Percentiles rank a stretch among this genome's conserved stretches.
These are phyloP conservation scores for Scedosporium dehoogii DNA, from an alignment of 2,329 filamentous ascomycete species.

Conservation along the genomic window DNA sequence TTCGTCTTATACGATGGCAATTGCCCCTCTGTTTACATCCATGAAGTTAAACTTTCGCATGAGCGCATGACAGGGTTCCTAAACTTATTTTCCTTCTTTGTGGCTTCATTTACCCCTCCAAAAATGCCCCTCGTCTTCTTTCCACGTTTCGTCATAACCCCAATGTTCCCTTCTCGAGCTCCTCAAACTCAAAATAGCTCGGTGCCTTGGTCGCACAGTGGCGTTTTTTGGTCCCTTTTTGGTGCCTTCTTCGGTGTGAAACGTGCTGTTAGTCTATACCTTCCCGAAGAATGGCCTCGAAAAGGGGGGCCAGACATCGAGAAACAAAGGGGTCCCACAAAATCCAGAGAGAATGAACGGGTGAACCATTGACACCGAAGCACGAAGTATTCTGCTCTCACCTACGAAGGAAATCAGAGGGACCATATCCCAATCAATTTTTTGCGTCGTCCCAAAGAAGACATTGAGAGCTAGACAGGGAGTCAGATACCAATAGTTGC, in stretches of 20 bases:
- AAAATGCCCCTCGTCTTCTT: not conserved
- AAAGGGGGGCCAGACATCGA: not conserved
- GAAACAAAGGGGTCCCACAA: not conserved
- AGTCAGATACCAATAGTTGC: not conserved
- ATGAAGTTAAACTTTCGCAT: too few species aligned
- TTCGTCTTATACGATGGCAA: too few species aligned
- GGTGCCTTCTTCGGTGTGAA: not conserved
- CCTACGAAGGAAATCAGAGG: not conserved
- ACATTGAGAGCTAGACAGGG: not conserved
- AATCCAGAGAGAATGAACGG: not conserved
- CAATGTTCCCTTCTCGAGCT: not conserved
- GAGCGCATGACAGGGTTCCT: too few species aligned
- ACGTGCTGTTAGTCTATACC: not conserved
- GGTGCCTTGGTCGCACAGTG: not conserved
- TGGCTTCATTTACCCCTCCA: not conserved
- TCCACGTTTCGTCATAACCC: not conserved
- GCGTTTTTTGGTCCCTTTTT: not conserved
- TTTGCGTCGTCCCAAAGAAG: not conserved
- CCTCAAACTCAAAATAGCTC: not conserved
- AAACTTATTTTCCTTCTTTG: not conserved
- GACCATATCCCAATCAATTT: not conserved
- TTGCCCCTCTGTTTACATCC: too few species aligned
- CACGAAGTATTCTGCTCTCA: not conserved
- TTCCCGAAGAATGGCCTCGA: not conserved
- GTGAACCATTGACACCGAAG: not conserved